phyloP scores from a whole-genome alignment of 768 basidiomycete species.

The Cantharellus anzutake region DNA sequence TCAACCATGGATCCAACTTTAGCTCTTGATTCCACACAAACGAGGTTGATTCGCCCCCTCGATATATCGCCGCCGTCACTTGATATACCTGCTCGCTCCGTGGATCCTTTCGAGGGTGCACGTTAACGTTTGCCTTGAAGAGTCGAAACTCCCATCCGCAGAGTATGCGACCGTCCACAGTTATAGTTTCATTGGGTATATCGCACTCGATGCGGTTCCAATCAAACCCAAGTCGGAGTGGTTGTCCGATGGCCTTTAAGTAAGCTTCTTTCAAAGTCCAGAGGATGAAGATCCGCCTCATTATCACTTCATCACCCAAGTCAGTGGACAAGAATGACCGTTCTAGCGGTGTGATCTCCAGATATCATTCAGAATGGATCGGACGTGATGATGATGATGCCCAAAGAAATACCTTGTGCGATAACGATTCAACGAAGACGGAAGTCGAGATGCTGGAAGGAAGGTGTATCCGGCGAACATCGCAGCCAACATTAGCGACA shows the following conservation, averaged over 20 bases:
- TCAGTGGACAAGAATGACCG: conserved; percentile 27
- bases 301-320: conserved; percentile 41
- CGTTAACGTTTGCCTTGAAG: conserved; percentile 53
- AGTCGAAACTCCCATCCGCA: conserved; percentile 77
- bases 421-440: conserved; percentile 50
- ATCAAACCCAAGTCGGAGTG: conserved; percentile 44
- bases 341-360: conserved; percentile 32
- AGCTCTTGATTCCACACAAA: conserved; percentile 9
- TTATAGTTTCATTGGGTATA: conserved; percentile 39
- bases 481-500: conserved; percentile 70
- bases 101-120: conserved; percentile 24
- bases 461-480: conserved; percentile 46
- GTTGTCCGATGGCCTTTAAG: conserved; percentile 68
- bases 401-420: conserved; percentile 43
- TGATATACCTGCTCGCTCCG: conserved; percentile 9
- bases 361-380: conserved; percentile 10
- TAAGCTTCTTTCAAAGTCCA: conserved; percentile 68
- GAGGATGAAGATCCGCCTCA: conserved; percentile 58
- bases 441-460: conserved; percentile 37
- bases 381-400: not conserved
- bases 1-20: conserved; percentile 4
- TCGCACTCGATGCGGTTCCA: conserved; percentile 69
- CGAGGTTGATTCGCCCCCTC: conserved; percentile 4
- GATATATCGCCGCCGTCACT: conserved; percentile 9
- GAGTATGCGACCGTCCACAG: conserved; percentile 47